phyloP scores from a whole-genome alignment of 2,329 filamentous ascomycete genomes.

The Fusarium pseudocircinatum region DNA sequence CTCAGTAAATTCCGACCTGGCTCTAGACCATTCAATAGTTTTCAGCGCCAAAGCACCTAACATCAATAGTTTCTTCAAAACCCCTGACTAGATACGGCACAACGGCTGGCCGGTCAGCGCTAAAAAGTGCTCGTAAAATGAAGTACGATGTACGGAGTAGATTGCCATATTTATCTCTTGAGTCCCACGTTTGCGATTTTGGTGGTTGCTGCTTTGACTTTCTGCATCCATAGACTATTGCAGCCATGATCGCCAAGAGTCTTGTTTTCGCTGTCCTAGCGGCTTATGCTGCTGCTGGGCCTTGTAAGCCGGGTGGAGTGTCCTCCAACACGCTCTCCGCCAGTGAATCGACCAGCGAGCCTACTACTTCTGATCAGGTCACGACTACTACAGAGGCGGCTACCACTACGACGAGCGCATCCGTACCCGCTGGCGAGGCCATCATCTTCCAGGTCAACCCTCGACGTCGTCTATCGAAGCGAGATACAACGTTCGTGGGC shows the following conservation, averaged over 20 bases:
- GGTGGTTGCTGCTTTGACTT: neutral
- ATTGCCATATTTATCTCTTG: neutral
- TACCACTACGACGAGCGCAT: neutral
- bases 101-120: neutral
- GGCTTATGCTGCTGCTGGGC: neutral
- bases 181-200: too few species aligned
- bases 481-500: neutral
- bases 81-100: constrained; percentile 1
- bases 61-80: neutral
- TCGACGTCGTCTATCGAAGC: neutral
- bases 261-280: neutral
- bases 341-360: neutral
- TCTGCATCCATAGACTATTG: neutral
- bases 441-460: neutral
- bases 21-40: neutral
- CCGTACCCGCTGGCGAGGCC: neutral
- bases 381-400: neutral
- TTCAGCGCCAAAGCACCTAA: neutral
- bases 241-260: neutral
- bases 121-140: neutral
- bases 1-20: neutral
- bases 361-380: neutral
- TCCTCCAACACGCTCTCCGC: neutral
- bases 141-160: neutral
- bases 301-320: neutral